A percentile compares a stretch with the other conserved stretches of the same genome.
Evolutionary conservation across 73 alveolate species (phyloP).

Genomic region (Paramecium caudatum): DNA sequence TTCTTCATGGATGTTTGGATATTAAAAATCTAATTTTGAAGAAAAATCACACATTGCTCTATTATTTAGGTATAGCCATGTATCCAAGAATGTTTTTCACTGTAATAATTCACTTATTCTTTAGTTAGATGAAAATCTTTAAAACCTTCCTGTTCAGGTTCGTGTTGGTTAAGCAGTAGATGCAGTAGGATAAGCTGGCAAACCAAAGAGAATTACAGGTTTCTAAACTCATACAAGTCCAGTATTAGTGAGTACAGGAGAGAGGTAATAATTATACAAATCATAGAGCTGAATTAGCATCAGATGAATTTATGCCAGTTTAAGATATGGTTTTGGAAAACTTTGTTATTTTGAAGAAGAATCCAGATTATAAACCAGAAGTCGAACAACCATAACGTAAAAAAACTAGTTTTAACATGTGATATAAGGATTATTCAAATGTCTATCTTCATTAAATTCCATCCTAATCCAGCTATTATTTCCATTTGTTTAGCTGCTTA

Average conservation of each 20-base stretch:
- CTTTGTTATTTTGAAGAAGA: constrained; percentile 91
- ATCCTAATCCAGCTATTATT: not conserved
- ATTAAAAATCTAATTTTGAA: constrained; percentile 84
- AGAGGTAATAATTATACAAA: constrained; percentile 69
- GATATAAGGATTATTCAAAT: too few relatives aligned
- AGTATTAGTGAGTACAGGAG: constrained; percentile 92
- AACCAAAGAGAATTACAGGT: constrained; percentile 97
- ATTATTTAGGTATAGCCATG: constrained; percentile 91
- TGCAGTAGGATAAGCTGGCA: constrained; percentile 98
- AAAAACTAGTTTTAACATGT: constrained; percentile 68
- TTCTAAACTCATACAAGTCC: constrained; percentile 96
- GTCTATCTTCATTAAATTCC: not conserved
- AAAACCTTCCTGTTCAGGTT: constrained; percentile 84
- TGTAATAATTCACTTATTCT: constrained; percentile 67
- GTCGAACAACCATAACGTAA: constrained; percentile 59
- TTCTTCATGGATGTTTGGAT: constrained; percentile 90
- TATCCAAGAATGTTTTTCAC: constrained; percentile 96
- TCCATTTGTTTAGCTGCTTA: not conserved
- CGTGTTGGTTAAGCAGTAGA: constrained; percentile 97
- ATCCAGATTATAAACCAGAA: constrained; percentile 89
- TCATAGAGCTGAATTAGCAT: constrained; percentile 88
- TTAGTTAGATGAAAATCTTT: constrained; percentile 85
- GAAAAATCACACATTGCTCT: constrained; percentile 90
- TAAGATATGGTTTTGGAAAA: constrained; percentile 90
- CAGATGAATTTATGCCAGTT: constrained; percentile 90